Percentiles rank a stretch among this genome's conserved stretches.
phyloP scores from a whole-genome alignment of 306 rosid species.

The Boehmeria nivea region DNA sequence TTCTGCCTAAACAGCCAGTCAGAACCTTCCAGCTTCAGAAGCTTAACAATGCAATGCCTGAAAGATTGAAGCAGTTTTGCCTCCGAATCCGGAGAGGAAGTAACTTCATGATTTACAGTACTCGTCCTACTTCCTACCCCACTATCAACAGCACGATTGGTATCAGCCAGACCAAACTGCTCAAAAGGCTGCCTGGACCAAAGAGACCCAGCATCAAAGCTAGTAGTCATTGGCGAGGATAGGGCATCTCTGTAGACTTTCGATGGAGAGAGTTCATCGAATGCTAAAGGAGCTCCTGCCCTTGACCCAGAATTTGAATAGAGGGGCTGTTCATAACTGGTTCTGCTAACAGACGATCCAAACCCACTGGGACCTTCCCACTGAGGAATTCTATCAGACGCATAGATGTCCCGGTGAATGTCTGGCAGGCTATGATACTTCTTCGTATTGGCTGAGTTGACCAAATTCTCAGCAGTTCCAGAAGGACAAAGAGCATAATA shows the following conservation, averaged over 20 bases:
- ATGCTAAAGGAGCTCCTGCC: slow-evolving; percentile 55
- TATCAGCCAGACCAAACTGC: slow-evolving; percentile 77
- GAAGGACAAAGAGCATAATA: slow-evolving; percentile 39
- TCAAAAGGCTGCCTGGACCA: slow-evolving; percentile 93
- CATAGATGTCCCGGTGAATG: slow-evolving; percentile 48
- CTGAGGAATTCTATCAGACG: slow-evolving; percentile 42
- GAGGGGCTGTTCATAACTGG: slow-evolving; percentile 30
- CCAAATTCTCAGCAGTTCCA: slow-evolving; percentile 46
- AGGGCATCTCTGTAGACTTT: slow-evolving; percentile 40
- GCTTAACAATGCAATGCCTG: slow-evolving; percentile 71
- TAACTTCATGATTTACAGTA: slow-evolving; percentile 45
- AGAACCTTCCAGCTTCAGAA: slow-evolving; percentile 87
- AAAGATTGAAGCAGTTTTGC: slow-evolving; percentile 76
- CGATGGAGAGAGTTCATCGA: slow-evolving; percentile 71
- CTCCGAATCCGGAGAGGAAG: slow-evolving; percentile 48
- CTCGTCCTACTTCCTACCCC: slow-evolving; percentile 36
- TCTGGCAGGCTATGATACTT: slow-evolving; percentile 86
- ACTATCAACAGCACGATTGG: slow-evolving; percentile 29
- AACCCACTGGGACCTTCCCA: slow-evolving; percentile 50
- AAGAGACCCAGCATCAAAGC: slow-evolving; percentile 58
- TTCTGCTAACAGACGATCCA: slow-evolving; percentile 42
- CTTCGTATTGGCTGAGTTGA: slow-evolving; percentile 53
- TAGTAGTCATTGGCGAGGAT: slow-evolving; percentile 55
- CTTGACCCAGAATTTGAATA: slow-evolving; percentile 47
- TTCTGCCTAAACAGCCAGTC: slow-evolving; percentile 85